Conservation (phyloP, 139 green algal genomes). For the Pleodorina starrii region DNA sequence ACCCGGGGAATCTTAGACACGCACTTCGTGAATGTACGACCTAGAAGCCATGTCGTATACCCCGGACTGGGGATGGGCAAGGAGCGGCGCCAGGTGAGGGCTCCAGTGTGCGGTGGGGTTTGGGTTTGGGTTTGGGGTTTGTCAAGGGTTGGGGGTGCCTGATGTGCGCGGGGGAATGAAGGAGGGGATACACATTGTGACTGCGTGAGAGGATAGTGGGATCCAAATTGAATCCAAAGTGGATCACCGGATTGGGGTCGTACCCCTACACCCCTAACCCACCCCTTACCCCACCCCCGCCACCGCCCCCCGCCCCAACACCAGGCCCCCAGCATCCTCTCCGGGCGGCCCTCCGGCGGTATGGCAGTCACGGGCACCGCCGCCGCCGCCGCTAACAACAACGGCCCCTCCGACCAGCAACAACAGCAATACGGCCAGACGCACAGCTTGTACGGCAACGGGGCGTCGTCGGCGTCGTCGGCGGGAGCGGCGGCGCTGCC, state of each 20-base stretch:
- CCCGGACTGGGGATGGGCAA: slow-evolving; percentile 10
- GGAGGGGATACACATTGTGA: too few species aligned
- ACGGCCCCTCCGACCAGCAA: not conserved
- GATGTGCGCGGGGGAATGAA: too few species aligned
- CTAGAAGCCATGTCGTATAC: slow-evolving; percentile 11
- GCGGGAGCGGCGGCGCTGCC: too few species aligned
- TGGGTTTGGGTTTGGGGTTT: too few species aligned
- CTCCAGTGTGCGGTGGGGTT: not conserved
- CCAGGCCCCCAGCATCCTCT: slow-evolving; percentile 39
- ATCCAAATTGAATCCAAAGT: too few species aligned
- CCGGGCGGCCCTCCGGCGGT: not conserved
- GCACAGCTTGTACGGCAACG: not conserved
- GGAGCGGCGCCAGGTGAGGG: not conserved
- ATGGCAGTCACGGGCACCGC: not conserved
- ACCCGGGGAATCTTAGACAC: slow-evolving; percentile 19
- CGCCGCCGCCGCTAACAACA: not conserved
- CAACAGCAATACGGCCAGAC: not conserved
- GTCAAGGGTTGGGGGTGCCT: too few species aligned
- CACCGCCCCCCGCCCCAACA: too few species aligned
- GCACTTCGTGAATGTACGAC: slow-evolving; percentile 50
- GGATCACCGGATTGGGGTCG: too few species aligned
- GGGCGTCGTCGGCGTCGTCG: not conserved
- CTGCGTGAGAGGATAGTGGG: too few species aligned
- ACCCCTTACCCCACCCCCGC: too few species aligned
- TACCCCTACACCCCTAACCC: too few species aligned